These are phyloP conservation scores for Leccinum barrowsii DNA, from an alignment of 768 basidiomycete genomes.

Conservation along the genomic window DNA sequence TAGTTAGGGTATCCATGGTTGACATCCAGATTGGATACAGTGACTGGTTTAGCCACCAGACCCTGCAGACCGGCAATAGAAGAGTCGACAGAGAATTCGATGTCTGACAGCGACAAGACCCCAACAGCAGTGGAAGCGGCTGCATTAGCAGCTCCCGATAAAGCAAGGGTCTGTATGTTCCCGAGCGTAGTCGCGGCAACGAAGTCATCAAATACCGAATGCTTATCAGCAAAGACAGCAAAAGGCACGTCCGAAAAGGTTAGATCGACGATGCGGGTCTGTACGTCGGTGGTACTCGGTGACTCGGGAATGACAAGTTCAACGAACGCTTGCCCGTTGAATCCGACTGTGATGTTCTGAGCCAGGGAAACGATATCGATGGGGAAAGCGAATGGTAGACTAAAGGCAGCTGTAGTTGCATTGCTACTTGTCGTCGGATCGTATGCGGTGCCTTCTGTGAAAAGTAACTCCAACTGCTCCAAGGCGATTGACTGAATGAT, in stretches of 20 bases:
- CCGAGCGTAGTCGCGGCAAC: constrained; percentile 57
- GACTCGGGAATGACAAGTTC: constrained; percentile 56
- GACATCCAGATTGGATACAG: constrained; percentile 58
- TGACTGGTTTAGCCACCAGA: constrained; percentile 53
- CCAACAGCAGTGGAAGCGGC: constrained; percentile 67
- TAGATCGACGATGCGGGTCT: constrained; percentile 56
- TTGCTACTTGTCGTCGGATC: constrained; percentile 55
- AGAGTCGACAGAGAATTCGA: constrained; percentile 57
- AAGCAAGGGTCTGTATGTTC: constrained; percentile 39
- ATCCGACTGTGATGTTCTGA: constrained; percentile 54
- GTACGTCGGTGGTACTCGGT: constrained; percentile 58
- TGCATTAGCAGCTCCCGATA: constrained; percentile 54
- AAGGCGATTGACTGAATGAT: constrained; percentile 64
- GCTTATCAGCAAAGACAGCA: constrained; percentile 45
- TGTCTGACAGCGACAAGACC: constrained; percentile 50
- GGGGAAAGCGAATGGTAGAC: constrained; percentile 67
- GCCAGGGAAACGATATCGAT: constrained; percentile 61
- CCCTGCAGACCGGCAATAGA: constrained; percentile 63
- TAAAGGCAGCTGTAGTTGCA: constrained; percentile 60
- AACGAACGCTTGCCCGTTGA: constrained; percentile 53
- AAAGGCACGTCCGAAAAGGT: constrained; percentile 60
- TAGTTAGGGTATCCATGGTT: constrained; percentile 62
- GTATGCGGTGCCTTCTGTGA: constrained; percentile 56
- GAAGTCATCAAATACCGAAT: constrained; percentile 56
- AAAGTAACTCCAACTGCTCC: constrained; percentile 55